phyloP scores from a whole-genome alignment of 1,284 basidiomycete species.

The Ceratorhiza oryzae-sativae region DNA sequence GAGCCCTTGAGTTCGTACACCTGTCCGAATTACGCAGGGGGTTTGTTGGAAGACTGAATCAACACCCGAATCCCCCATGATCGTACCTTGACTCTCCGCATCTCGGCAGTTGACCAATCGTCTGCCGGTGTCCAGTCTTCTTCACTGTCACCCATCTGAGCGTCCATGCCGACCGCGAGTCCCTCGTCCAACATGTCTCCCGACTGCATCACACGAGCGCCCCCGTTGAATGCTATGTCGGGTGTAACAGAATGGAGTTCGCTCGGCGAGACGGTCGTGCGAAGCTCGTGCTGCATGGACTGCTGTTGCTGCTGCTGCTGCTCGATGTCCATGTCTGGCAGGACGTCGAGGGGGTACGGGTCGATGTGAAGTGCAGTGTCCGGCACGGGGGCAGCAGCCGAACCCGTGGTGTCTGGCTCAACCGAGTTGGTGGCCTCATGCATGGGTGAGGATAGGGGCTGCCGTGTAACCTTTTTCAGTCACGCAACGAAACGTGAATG shows the following conservation, averaged over 20 bases:
- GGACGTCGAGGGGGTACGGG: constrained; percentile 28
- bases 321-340: constrained; percentile 30
- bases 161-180: constrained; percentile 22
- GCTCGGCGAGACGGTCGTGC: constrained; percentile 25
- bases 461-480: constrained; percentile 1
- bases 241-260: constrained; percentile 30
- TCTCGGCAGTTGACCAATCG: constrained; percentile 43
- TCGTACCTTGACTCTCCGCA: constrained; percentile 49
- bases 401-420: not conserved
- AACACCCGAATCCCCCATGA: constrained; percentile 6
- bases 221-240: constrained; percentile 17
- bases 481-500: not conserved
- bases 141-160: constrained; percentile 42
- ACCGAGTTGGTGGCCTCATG: not conserved
- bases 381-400: constrained; percentile 1
- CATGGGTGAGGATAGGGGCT: not conserved
- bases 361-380: constrained; percentile 28
- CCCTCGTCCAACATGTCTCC: constrained; percentile 33
- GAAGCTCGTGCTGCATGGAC: constrained; percentile 2
- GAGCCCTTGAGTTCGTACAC: constrained; percentile 91
- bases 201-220: constrained; percentile 1
- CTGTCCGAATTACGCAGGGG: constrained; percentile 53
- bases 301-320: constrained; percentile 34
- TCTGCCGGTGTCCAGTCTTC: constrained; percentile 45
- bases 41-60: not conserved